Conservation (phyloP, 805 yeast species). For the Kuraishia piskuri region DNA sequence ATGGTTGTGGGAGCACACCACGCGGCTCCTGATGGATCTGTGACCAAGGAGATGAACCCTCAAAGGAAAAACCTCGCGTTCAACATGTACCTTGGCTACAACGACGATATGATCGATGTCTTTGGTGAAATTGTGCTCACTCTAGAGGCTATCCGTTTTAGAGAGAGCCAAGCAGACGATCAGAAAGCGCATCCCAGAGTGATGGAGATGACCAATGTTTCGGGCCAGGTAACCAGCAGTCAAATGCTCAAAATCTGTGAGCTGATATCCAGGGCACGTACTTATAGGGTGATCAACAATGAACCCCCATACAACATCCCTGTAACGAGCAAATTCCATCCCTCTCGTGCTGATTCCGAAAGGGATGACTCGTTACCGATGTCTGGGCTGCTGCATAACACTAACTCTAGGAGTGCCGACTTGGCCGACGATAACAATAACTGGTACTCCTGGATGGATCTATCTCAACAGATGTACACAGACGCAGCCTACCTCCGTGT, state of each 20-base stretch:
- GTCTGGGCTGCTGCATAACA: conserved; percentile 11
- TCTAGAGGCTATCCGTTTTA: conserved; percentile 17
- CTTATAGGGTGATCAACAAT: conserved; percentile 18
- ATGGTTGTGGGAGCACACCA: conserved; percentile 18
- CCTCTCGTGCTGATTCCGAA: conserved; percentile 10
- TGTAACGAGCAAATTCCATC: conserved; percentile 19
- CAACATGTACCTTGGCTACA: conserved; percentile 26
- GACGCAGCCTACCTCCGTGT: conserved; percentile 25
- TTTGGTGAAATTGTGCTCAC: conserved; percentile 21
- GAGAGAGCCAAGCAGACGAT: not conserved
- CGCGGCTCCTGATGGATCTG: not conserved
- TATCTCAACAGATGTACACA: conserved; percentile 28
- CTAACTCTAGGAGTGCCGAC: conserved; percentile 14
- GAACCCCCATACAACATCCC: conserved; percentile 22
- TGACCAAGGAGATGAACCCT: not conserved
- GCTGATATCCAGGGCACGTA: conserved; percentile 18
- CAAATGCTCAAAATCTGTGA: conserved; percentile 15
- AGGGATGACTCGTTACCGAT: not conserved
- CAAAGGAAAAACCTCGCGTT: conserved; percentile 3
- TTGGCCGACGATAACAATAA: conserved; percentile 14
- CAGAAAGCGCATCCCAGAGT: conserved; percentile 10
- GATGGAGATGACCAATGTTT: conserved; percentile 11
- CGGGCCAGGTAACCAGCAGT: conserved; percentile 12
- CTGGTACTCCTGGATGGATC: conserved; percentile 27
- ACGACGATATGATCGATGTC: conserved; percentile 23